A percentile compares a stretch with the other conserved stretches of the same genome.
Conservation (phyloP, 1,284 basidiomycete species). For the Apiotrichum laibachii region DNA sequence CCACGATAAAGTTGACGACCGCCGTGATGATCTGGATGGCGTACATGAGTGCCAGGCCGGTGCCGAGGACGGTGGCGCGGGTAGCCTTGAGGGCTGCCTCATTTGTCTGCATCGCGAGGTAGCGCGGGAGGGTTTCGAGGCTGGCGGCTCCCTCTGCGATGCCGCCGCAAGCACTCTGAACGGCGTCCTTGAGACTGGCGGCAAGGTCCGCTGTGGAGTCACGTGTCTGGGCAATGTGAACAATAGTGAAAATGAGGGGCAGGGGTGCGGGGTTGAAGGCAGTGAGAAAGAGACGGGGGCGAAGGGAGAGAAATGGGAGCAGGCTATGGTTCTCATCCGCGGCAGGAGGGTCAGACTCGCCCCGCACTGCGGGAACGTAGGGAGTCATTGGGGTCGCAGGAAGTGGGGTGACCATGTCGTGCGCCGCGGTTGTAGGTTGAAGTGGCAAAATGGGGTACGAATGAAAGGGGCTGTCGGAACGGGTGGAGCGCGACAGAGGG, state of each 20-base stretch:
- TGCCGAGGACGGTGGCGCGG: conserved; percentile 72
- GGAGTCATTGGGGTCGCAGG: not conserved
- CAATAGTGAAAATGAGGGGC: conserved; percentile 80
- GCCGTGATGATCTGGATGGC: conserved; percentile 74
- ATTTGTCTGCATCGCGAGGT: conserved; percentile 79
- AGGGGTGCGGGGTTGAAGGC: conserved; percentile 66
- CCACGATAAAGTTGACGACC: conserved; percentile 86
- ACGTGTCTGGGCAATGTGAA: conserved; percentile 71
- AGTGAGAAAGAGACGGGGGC: conserved; percentile 75
- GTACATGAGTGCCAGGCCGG: conserved; percentile 65
- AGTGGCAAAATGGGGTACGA: not conserved
- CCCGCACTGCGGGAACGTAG: not conserved
- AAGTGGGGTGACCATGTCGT: not conserved
- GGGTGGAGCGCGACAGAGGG: not conserved
- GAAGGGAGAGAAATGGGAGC: conserved; percentile 73
- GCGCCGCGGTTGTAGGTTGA: not conserved
- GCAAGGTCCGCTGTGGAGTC: conserved; percentile 62
- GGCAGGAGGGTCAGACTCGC: not conserved
- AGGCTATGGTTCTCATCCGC: not conserved
- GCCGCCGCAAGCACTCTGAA: conserved; percentile 74
- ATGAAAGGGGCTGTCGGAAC: not conserved
- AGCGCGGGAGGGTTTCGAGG: conserved; percentile 79
- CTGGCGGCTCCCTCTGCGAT: conserved; percentile 77
- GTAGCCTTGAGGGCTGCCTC: conserved; percentile 70
- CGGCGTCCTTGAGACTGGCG: conserved; percentile 64